Percentiles rank a stretch among this genome's conserved stretches.
Evolutionary conservation across 495 filamentous ascomycete species (phyloP).

Genomic region (Talaromyces ruber): DNA sequence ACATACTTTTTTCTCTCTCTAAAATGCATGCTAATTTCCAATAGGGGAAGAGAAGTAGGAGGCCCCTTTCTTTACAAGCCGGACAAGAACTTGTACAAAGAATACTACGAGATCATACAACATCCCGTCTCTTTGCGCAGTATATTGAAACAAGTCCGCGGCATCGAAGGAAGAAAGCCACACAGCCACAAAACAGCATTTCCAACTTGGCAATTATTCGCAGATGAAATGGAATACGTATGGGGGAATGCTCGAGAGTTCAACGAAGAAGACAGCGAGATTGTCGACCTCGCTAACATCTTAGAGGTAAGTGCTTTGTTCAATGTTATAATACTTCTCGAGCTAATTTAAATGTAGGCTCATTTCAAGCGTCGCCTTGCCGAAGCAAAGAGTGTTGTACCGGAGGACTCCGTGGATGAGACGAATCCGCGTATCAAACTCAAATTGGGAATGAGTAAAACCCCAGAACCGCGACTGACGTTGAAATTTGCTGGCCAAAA

Average conservation of each 20-base stretch:
- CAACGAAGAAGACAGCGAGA: conserved; percentile 81
- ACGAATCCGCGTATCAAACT: conserved; percentile 48
- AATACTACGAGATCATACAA: conserved; percentile 71
- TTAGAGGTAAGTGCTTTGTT: conserved; percentile 53
- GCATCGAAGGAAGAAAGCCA: conserved; percentile 54
- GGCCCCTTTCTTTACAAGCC: conserved; percentile 25
- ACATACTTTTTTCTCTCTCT: not conserved
- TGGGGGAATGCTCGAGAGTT: conserved; percentile 83
- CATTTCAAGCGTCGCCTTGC: conserved; percentile 56
- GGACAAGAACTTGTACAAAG: conserved; percentile 26
- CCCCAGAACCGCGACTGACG: conserved; percentile 44
- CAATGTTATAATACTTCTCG: not conserved
- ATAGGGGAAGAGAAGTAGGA: conserved; percentile 21
- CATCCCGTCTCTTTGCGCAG: conserved; percentile 63
- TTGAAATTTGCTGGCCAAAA: conserved; percentile 32
- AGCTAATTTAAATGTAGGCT: conserved; percentile 35
- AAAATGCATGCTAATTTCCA: conserved; percentile 7
- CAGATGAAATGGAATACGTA: conserved; percentile 65
- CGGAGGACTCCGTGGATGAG: conserved; percentile 51
- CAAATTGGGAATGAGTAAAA: conserved; percentile 48
- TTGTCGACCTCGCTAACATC: conserved; percentile 60
- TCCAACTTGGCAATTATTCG: conserved; percentile 71
- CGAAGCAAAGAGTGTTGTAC: conserved; percentile 56
- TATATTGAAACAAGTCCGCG: conserved; percentile 62
- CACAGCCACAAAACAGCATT: conserved; percentile 61